Base-by-base conservation (phyloP, 805 yeast genomes). In the Scheffersomyces coipomensis region DNA sequence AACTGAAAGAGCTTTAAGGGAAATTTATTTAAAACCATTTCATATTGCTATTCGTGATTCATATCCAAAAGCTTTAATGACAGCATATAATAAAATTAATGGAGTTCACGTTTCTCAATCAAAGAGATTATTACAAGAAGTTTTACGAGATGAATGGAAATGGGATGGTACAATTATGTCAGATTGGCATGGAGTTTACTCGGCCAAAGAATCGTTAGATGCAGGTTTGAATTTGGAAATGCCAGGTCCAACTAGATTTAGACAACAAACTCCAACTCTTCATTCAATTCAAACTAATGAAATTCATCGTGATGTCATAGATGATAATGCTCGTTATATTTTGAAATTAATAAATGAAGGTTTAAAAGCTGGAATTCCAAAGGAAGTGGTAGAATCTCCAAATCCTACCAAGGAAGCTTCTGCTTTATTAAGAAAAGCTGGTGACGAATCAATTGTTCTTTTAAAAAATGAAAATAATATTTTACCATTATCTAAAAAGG, bases 171-270 rank as follows among this genome's bases (percentile, higher is more conserved):
- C 71, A 19, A 53, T 72, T 29, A 77, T 81, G 80, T 74, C 81
- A 19, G 87, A 81, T 58, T 81, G 85, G 86, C 73, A 51, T 51
- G 87, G 86, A 21, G 64, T 68, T 10, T 79, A 76, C 53, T 66
- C 79, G n/a, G 54, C 62, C 24, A 63, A 61, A 33, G 70, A 64
- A 29, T 51, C 81, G 8, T 53, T 80, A 36, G 62, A 68, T 26
- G 75, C 75, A 31, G 85, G 85, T 5, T 60, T 81, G 40, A 83
- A 79, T 52, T 61, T 81, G 49, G 87, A 81, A 56, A 78, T 79
- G 83, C 87, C 87, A 0, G 86, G 86, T 31, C 78, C 79, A n/a
- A 60, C 79, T 3, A 56, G 68, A 27, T 69, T 68, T 56, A 54
- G 81, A 61, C 56, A 71, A 44, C 62, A 59, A 2, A 58, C 53